These are phyloP conservation scores for Silene latifolia DNA, from an alignment of 148 eudicot species.

Conservation along the genomic window DNA sequence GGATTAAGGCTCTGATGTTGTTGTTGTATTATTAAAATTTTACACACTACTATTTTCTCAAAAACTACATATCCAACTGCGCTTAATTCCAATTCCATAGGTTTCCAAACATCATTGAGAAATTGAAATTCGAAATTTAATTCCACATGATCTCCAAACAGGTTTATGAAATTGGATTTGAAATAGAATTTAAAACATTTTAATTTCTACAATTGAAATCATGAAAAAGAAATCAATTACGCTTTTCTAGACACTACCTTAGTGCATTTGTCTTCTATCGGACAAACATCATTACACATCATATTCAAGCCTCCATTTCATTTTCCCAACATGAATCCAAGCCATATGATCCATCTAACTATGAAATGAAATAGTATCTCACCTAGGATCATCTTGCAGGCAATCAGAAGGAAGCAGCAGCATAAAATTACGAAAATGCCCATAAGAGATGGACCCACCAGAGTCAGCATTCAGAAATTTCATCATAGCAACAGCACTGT, in stretches of 20 bases:
- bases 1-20: too few species aligned
- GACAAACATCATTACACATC: neutral
- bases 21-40: too few species aligned
- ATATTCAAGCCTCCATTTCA: neutral
- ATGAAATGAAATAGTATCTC: slow-evolving; percentile 24
- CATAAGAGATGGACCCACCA: slow-evolving; percentile 93
- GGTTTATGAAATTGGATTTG: too few species aligned
- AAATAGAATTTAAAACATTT: too few species aligned
- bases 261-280: too few species aligned
- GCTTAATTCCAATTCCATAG: too few species aligned
- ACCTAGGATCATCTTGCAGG: slow-evolving; percentile 98
- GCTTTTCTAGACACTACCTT: too few species aligned
- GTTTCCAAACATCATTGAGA: too few species aligned
- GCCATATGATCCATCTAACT: neutral
- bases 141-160: too few species aligned
- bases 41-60: too few species aligned
- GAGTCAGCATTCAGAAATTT: slow-evolving; percentile 80
- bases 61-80: too few species aligned
- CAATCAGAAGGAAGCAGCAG: slow-evolving; percentile 88
- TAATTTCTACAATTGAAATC: neutral
- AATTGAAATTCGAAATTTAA: too few species aligned
- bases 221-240: neutral
- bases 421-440: slow-evolving; percentile 97
- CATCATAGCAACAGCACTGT: slow-evolving; percentile 96
- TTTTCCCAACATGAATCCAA: neutral